These are phyloP conservation scores for Alternaria infectoria DNA, from an alignment of 2,329 filamentous ascomycete species.

Conservation along the genomic window DNA sequence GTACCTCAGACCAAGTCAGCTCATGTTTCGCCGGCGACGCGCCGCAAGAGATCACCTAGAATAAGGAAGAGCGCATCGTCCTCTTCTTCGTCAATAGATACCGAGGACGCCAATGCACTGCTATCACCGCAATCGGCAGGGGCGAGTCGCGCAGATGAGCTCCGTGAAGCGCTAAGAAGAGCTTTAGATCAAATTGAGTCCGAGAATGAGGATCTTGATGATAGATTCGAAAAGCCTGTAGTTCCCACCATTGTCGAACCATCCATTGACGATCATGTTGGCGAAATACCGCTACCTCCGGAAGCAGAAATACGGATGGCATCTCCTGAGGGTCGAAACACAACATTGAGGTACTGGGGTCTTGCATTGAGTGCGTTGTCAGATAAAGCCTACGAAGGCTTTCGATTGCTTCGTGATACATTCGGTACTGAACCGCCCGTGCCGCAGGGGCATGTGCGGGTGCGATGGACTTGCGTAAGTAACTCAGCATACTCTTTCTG, in stretches of 20 bases:
- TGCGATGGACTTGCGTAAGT: slow-evolving; percentile 47
- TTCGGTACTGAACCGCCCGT: slow-evolving; percentile 43
- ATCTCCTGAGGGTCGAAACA: slow-evolving; percentile 11
- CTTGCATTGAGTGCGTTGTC: slow-evolving; percentile 30
- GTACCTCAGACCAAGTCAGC: slow-evolving; percentile 27
- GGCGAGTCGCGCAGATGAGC: slow-evolving; percentile 21
- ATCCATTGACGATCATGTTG: slow-evolving; percentile 10
- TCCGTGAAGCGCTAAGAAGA: slow-evolving; percentile 25
- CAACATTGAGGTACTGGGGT: slow-evolving; percentile 25
- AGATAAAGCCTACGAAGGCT: slow-evolving; percentile 25
- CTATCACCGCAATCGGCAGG: slow-evolving; percentile 26
- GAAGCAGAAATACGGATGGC: slow-evolving; percentile 28
- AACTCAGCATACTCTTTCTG: background rate
- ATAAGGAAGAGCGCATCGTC: slow-evolving; percentile 14
- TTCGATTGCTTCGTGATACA: slow-evolving; percentile 23
- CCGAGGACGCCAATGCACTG: background rate
- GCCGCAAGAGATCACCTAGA: slow-evolving; percentile 19
- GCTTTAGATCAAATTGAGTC: slow-evolving; percentile 15
- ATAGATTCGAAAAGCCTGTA: background rate
- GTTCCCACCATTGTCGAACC: slow-evolving; percentile 27
- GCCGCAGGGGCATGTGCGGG: slow-evolving; percentile 36
- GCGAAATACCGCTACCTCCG: slow-evolving; percentile 29
- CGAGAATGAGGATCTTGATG: background rate
- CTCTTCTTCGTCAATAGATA: slow-evolving; percentile 15
- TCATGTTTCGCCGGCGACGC: slow-evolving; percentile 26